Evolutionary conservation across 2,329 filamentous ascomycete genomes (phyloP), one percentile per base, ranked within the genome.

Genomic region (Paracorniculantispora psalliotae): DNA sequence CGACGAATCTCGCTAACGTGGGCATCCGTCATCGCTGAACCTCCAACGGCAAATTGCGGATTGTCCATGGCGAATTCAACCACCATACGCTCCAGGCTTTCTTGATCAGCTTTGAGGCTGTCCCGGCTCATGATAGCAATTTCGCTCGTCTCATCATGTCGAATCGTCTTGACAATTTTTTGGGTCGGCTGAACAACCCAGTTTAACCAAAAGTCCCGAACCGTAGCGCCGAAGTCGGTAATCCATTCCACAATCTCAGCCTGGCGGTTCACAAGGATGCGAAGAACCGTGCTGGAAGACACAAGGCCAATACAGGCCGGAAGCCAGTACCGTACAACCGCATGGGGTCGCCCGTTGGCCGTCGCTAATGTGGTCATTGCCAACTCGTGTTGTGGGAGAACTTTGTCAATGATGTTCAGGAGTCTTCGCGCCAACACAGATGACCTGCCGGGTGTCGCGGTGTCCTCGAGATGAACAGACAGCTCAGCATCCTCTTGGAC

Each of bases 51-150:
- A 28, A 85, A 81, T 56, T 84, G 80, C 1, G 91, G 89, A 67
- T 92, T 91, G 66, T 96, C 92, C 10, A 87, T 77, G 4, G 92
- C 90, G 76, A 99, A 99, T 65, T 97, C 94, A 39, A 99, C 88
- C 4, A 99, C 96, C 94, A 99, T 99, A 50, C 94, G 88, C 72
- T 99, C 93, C 33, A 99, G 78, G 68, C 92, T 97, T 57, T 92
- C 91, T 33, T 91, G 86, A 70, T 99, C 94, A 1, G 92, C 92
- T 70, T 89, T 87, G 23, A 99, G 81, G 65, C 92, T 97, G 65
- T 93, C 89, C 61, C 91, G 90, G 75, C 92, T 97, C 89, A 99
- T 94, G 64, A 99, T 90, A 47, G 93, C 94, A 64, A 99, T 93
- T 70, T 97, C 93, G 69, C 91, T 96, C 65, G 87, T 89, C 67